Evolutionary conservation across 2,329 filamentous ascomycete species (phyloP).

Genomic region (Epichloe uncinata): DNA sequence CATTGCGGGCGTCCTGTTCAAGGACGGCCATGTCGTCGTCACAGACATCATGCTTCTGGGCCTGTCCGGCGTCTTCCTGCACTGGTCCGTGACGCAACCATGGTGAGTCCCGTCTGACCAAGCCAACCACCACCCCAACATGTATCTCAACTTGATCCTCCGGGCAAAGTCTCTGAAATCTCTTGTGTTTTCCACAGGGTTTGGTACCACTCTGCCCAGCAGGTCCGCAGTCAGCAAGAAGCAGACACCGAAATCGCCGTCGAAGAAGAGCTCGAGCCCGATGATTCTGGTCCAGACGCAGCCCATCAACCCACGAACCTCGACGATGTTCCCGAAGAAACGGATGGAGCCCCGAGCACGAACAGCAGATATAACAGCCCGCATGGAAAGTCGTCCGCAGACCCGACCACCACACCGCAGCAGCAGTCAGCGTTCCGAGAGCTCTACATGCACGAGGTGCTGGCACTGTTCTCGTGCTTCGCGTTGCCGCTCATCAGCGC

Average conservation of each 20-base stretch:
- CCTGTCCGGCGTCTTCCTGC: constrained; percentile 72
- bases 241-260: constrained; percentile 9
- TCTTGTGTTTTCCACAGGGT: constrained; percentile 31
- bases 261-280: background rate
- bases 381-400: constrained; percentile 9
- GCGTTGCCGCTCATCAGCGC: constrained; percentile 65
- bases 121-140: background rate
- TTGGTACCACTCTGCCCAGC: constrained; percentile 63
- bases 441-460: constrained; percentile 59
- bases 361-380: background rate
- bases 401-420: constrained; percentile 8
- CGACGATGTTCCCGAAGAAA: constrained; percentile 17
- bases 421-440: constrained; percentile 39
- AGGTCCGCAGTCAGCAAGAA: constrained; percentile 42
- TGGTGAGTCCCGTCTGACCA: constrained; percentile 47
- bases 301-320: constrained; percentile 34
- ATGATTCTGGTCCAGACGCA: constrained; percentile 15
- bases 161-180: background rate
- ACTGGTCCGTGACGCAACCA: constrained; percentile 82
- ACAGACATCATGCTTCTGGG: constrained; percentile 75
- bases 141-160: background rate
- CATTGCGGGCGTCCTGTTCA: constrained; percentile 70
- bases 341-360: background rate
- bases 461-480: constrained; percentile 69
- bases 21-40: constrained; percentile 68